Evolutionary conservation across 352 stramenopile genomes (phyloP), one percentile per base, ranked within the genome.

Genomic region (Globisporangium mamillatum): DNA sequence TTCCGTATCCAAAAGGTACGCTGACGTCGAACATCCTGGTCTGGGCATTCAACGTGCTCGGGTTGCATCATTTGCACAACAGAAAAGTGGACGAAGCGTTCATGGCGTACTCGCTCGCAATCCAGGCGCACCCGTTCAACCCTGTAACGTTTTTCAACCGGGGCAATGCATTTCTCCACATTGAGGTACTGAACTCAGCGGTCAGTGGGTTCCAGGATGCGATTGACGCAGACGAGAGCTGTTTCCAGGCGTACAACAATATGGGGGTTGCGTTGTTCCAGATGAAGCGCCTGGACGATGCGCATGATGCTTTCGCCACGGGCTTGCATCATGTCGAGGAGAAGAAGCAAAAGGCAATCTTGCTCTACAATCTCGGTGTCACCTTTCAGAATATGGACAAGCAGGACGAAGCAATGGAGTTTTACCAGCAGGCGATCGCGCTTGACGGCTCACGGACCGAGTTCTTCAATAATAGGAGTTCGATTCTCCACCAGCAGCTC

Each of bases 381-480:
- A 70, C 72, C 0, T 73, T 73, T 48, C 79, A 88, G 32, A 69
- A 69, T 5, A 68, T 84, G 16, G 77, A 75, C 20, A 78, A 79
- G 53, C 66, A 58, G 0, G 75, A 82, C 22, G 79, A 85, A 38
- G 79, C 79, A 9, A 65, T 88, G 10, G 74, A 84, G 7, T 81
- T 82, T 25, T 88, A 85, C 52, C 75, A 88, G 56, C 79, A 84
- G 58, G 80, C 79, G 0, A 86, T 88, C 34, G 57, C 66, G 5
- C 46, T 85, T 1, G 77, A 87, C 46, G 61, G 62, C 6, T 73
- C 75, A 1, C 67, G 80, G 7, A 74, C 72, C 9, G 74, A 82
- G 69, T 84, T 88, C 53, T 84, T 83, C 63, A 84, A 86, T 66
- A 90, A 90, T 41, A 65, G 82, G 41, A 86, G 78, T 34, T 73